Evolutionary conservation across 2,329 filamentous ascomycete species (phyloP).

Genomic region (Penicillium sp.): DNA sequence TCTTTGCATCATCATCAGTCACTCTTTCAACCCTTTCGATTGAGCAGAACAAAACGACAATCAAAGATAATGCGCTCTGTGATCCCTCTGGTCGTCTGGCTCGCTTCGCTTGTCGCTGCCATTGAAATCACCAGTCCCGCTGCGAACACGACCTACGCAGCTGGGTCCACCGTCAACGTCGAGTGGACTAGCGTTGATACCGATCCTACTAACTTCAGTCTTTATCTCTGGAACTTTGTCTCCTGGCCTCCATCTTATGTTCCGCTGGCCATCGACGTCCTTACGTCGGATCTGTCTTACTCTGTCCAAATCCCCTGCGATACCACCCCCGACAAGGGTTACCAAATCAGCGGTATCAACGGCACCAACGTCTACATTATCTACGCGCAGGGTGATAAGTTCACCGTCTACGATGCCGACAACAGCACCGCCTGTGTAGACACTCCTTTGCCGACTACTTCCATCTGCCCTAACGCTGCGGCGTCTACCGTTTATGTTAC

Average conservation of each 20-base stretch:
- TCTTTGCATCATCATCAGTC: neutral
- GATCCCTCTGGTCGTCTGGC: constrained; percentile 11
- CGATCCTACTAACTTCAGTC: constrained; percentile 40
- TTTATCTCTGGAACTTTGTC: constrained; percentile 49
- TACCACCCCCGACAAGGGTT: constrained; percentile 37
- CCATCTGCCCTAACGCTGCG: constrained; percentile 15
- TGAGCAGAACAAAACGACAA: neutral
- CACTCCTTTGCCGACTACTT: constrained; percentile 13
- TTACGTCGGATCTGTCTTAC: constrained; percentile 30
- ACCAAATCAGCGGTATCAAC: constrained; percentile 49
- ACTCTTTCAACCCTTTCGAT: neutral
- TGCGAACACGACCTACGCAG: constrained; percentile 38
- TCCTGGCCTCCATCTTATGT: constrained; percentile 45
- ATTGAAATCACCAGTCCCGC: constrained; percentile 30
- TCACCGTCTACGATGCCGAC: constrained; percentile 28
- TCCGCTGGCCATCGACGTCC: constrained; percentile 37
- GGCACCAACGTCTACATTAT: constrained; percentile 48
- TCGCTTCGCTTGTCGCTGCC: constrained; percentile 21
- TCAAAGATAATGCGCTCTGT: constrained; percentile 9
- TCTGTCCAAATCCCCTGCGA: constrained; percentile 43
- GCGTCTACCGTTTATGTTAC: constrained; percentile 25
- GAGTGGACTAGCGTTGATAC: constrained; percentile 44
- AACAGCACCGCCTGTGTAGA: constrained; percentile 28
- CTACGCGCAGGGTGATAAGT: constrained; percentile 44
- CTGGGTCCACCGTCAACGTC: constrained; percentile 36